Evolutionary conservation across 1,284 basidiomycete species (phyloP), one percentile per base, ranked within the genome.

Genomic region (Apiotrichum akiyoshidainum): DNA sequence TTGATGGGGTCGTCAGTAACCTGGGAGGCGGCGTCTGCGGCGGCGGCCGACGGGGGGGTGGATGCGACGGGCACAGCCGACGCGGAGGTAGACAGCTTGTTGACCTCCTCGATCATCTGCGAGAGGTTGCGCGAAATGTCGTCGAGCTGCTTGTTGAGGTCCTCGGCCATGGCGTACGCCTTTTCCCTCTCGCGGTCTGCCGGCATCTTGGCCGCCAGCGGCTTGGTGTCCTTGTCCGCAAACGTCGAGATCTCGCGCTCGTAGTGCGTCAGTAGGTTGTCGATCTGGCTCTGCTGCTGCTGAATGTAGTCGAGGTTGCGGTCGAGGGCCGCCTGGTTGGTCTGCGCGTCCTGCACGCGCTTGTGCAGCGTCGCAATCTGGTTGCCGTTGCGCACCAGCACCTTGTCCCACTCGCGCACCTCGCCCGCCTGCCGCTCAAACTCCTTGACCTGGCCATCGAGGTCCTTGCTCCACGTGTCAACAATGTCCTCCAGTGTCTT

Each of bases 401-500:
- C 86, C 55, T 89, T 86, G 80, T 99, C 95, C 95, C 95, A 98
- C 37, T 91, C 92, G 6, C 88, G 84, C 1, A 99, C 90, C 74
- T 99, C 95, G 22, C 86, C 87, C 6, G 92, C 90, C 71, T 90
- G 90, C 67, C 86, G 87, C 70, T 85, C 87, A 80, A 98, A 99
- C 68, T 96, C 92, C 54, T 85, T 84, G 37, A 92, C 87, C 62
- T 95, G 88, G 2, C 79, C 82, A 63, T 98, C 92, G 1, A 99
- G 84, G 57, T 97, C 93, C 37, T 82, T 77, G 10, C 86, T 85
- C 95, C 96, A 98, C 57, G 85, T 84, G 74, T 92, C 94, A 34
- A 98, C 88, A 56, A 99, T 94, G 73, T 98, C 95, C 74, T 98
- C 95, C 65, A 98, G 85, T 12, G 89, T 90, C 79, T 96, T 97